Percentiles rank a stretch among this genome's conserved stretches.
These are phyloP conservation scores for Chalciporus piperatus DNA, from an alignment of 768 basidiomycete species.

Conservation along the genomic window DNA sequence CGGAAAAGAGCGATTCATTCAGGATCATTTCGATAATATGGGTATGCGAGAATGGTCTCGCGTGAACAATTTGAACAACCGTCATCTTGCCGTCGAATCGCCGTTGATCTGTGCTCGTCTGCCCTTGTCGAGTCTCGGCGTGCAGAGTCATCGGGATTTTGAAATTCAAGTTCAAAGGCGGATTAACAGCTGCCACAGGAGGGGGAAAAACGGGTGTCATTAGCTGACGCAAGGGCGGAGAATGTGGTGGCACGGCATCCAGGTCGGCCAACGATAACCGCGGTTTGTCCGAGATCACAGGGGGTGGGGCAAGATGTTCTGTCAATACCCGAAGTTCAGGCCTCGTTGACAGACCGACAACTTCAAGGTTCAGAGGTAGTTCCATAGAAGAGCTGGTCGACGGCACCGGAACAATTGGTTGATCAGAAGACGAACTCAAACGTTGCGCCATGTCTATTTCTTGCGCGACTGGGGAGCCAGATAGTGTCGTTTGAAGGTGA, in stretches of 20 bases:
- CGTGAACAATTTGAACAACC: conserved; percentile 17
- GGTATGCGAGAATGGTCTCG: conserved; percentile 17
- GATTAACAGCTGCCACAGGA: conserved; percentile 8
- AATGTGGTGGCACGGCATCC: neutral
- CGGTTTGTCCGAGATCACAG: neutral
- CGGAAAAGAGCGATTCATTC: conserved; percentile 24
- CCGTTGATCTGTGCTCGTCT: neutral
- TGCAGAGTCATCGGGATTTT: conserved; percentile 2
- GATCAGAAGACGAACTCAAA: neutral
- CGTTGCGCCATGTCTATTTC: neutral
- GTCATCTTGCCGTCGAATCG: conserved; percentile 19
- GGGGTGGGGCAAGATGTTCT: neutral
- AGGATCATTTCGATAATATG: conserved; percentile 30
- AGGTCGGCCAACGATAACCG: neutral
- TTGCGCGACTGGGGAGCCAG: neutral
- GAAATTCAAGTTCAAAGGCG: conserved; percentile 19
- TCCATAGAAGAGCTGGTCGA: neutral
- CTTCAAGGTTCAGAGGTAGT: neutral
- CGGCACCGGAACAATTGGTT: neutral
- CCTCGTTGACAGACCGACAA: neutral
- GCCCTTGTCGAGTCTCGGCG: neutral
- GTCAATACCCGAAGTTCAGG: neutral
- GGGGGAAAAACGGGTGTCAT: conserved; percentile 11
- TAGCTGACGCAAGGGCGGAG: neutral
- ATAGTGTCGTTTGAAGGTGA: neutral